Evolutionary conservation across 2,329 filamentous ascomycete species (phyloP).

Genomic region (Sclerotinia trifoliorum): DNA sequence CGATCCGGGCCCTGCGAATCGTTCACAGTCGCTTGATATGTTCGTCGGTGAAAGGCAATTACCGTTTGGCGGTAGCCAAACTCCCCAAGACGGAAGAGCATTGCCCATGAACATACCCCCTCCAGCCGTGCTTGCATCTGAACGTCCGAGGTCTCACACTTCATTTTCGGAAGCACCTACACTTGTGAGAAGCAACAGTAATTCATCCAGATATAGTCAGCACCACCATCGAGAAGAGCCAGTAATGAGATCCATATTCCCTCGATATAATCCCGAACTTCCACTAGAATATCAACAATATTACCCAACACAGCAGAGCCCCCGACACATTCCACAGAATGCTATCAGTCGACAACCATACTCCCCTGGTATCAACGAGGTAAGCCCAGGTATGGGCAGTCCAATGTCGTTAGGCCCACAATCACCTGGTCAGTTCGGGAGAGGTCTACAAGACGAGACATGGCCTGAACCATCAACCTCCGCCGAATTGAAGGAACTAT

Average conservation of each 20-base stretch:
- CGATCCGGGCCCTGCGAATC: constrained; percentile 30
- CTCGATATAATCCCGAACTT: constrained; percentile 67
- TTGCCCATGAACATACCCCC: constrained; percentile 33
- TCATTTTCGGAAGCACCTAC: constrained; percentile 53
- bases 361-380: constrained; percentile 40
- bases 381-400: constrained; percentile 36
- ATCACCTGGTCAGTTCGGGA: constrained; percentile 35
- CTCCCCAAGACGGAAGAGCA: constrained; percentile 25
- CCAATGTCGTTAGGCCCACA: constrained; percentile 32
- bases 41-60: constrained; percentile 27
- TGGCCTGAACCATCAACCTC: constrained; percentile 42
- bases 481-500: constrained; percentile 62
- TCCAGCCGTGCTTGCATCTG: constrained; percentile 33
- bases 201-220: constrained; percentile 55
- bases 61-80: constrained; percentile 29
- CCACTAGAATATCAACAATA: constrained; percentile 68
- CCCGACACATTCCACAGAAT: constrained; percentile 60
- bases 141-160: constrained; percentile 48
- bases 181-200: constrained; percentile 50
- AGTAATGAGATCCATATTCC: constrained; percentile 70
- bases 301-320: constrained; percentile 64
- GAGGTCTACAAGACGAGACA: constrained; percentile 35
- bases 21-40: constrained; percentile 30
- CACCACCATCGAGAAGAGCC: constrained; percentile 49
- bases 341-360: constrained; percentile 67